A percentile compares a stretch with the other conserved stretches of the same genome.
Conservation (phyloP, 2,329 filamentous ascomycete genomes). For the Fusarium zealandicum region DNA sequence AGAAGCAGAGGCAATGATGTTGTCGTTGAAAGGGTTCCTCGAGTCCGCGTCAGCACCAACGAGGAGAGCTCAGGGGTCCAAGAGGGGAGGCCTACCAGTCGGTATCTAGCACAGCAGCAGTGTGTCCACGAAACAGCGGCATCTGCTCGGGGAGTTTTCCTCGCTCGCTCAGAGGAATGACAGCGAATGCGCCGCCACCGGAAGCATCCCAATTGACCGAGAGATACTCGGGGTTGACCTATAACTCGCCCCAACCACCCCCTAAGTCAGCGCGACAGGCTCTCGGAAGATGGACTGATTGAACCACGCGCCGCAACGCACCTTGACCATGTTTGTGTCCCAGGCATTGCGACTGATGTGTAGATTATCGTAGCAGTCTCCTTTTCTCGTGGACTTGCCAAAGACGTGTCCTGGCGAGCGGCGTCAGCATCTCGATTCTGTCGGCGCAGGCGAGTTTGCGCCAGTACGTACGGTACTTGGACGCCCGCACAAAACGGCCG, state of each 20-base stretch:
- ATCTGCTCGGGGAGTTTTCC: slow-evolving; percentile 92
- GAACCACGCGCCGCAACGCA: slow-evolving; percentile 51
- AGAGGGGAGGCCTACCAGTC: slow-evolving; percentile 74
- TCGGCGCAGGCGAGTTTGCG: slow-evolving; percentile 40
- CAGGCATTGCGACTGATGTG: slow-evolving; percentile 98
- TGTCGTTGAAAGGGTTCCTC: slow-evolving; percentile 97
- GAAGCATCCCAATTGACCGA: slow-evolving; percentile 98
- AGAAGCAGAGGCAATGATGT: slow-evolving; percentile 88
- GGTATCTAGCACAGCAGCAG: slow-evolving; percentile 92
- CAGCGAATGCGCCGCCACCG: slow-evolving; percentile 95
- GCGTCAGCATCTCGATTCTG: slow-evolving; percentile 38
- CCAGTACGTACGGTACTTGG: slow-evolving; percentile 68
- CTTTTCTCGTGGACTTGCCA: slow-evolving; percentile 93
- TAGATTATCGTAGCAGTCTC: slow-evolving; percentile 98
- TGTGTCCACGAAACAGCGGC: slow-evolving; percentile 95
- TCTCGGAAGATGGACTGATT: slow-evolving; percentile 22
- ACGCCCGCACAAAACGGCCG: slow-evolving; percentile 71
- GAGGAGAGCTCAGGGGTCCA: slow-evolving; percentile 10
- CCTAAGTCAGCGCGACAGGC: slow-evolving; percentile 37
- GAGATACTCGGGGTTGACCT: slow-evolving; percentile 95
- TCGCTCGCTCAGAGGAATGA: slow-evolving; percentile 88
- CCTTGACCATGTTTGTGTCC: slow-evolving; percentile 99
- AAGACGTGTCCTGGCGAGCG: slow-evolving; percentile 86
- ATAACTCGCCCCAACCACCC: slow-evolving; percentile 36
- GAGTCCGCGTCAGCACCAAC: slow-evolving; percentile 20